phyloP scores from a whole-genome alignment of 176 grass and related monocot species.

The Tillandsia leiboldiana region DNA sequence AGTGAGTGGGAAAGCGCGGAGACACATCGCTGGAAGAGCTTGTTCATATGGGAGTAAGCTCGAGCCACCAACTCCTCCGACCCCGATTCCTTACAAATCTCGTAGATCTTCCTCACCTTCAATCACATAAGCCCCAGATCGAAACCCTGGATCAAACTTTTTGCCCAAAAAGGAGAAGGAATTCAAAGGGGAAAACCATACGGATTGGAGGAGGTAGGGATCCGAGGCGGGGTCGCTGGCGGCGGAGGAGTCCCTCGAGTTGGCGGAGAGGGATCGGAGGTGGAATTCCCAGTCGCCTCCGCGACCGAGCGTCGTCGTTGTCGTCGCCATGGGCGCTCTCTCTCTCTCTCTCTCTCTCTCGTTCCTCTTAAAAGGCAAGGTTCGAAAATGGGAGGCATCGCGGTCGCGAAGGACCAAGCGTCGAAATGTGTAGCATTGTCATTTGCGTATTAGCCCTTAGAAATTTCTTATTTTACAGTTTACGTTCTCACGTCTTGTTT shows the following conservation, averaged over 20 bases:
- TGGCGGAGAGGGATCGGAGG: constrained; percentile 77
- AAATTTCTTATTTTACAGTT: no score
- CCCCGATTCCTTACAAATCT: constrained; percentile 47
- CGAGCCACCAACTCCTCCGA: constrained; percentile 79
- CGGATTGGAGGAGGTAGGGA: constrained; percentile 77
- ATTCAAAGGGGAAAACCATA: constrained; percentile 18
- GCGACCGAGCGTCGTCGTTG: background rate
- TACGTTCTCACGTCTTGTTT: no score
- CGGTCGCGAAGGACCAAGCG: no score
- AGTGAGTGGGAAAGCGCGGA: constrained; percentile 51
- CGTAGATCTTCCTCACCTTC: constrained; percentile 68
- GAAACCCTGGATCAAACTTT: background rate
- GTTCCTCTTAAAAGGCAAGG: background rate
- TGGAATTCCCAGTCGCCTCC: constrained; percentile 78
- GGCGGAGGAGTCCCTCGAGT: constrained; percentile 61
- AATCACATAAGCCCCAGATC: background rate
- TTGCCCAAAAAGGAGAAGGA: background rate
- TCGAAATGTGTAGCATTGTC: no score
- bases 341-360: background rate
- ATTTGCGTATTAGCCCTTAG: no score
- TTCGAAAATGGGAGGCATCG: background rate
- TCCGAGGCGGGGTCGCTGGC: constrained; percentile 55
- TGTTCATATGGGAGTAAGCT: constrained; percentile 76
- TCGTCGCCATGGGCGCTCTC: background rate
- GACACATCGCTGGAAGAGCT: constrained; percentile 82